These are phyloP conservation scores for Tuber umbilicatum DNA, from an alignment of 495 filamentous ascomycete species.

Conservation along the genomic window DNA sequence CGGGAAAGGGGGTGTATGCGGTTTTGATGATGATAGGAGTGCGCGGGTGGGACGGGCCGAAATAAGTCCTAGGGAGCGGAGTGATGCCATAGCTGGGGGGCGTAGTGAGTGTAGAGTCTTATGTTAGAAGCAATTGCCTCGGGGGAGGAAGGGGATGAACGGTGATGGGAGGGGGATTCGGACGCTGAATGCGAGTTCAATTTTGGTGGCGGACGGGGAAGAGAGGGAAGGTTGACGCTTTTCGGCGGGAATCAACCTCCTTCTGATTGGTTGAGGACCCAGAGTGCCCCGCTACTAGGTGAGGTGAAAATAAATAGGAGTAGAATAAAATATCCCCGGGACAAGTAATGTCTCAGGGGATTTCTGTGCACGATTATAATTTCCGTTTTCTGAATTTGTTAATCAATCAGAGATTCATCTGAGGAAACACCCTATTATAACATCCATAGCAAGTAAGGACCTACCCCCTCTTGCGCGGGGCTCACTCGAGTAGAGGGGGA, in stretches of 20 bases:
- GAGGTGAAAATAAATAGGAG: background rate
- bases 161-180: slow-evolving; percentile 1
- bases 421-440: background rate
- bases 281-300: background rate
- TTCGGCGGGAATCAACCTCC: background rate
- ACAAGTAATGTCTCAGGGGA: background rate
- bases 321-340: background rate
- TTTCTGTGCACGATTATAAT: background rate
- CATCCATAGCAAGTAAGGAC: background rate
- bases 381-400: background rate
- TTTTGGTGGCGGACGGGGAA: slow-evolving; percentile 7
- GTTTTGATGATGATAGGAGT: background rate
- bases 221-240: background rate
- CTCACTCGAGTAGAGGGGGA: background rate
- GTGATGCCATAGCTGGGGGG: slow-evolving; percentile 18
- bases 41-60: slow-evolving; percentile 11
- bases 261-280: background rate
- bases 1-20: slow-evolving; percentile 7
- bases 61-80: slow-evolving; percentile 29
- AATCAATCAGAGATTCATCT: background rate
- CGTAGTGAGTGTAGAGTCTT: slow-evolving; percentile 2
- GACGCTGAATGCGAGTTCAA: slow-evolving; percentile 12
- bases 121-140: slow-evolving; percentile 13
- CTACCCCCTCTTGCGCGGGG: background rate
- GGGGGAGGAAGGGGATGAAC: background rate